phyloP scores from a whole-genome alignment of 1,284 basidiomycete genomes.

The Prillingera fragicola region DNA sequence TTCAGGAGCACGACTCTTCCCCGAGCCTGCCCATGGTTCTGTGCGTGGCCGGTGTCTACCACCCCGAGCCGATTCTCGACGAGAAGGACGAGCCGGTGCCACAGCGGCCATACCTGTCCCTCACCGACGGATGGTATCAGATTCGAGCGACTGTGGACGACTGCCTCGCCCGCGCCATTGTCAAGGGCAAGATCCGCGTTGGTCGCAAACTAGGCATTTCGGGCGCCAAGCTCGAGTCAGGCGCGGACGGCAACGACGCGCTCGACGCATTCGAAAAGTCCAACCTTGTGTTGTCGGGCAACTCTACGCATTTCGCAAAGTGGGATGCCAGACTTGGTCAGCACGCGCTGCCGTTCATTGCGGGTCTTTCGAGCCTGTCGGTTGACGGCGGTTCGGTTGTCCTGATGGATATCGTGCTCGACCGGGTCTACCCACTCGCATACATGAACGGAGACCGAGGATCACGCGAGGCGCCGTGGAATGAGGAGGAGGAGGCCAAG shows the following conservation, averaged over 20 bases:
- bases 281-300: constrained; percentile 67
- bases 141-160: constrained; percentile 71
- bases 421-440: constrained; percentile 54
- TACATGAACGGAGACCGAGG: constrained; percentile 54
- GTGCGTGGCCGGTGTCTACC: constrained; percentile 68
- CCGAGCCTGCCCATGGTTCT: constrained; percentile 66
- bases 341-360: constrained; percentile 55
- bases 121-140: constrained; percentile 95
- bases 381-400: constrained; percentile 74
- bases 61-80: constrained; percentile 48
- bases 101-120: constrained; percentile 56
- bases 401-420: constrained; percentile 68
- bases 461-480: constrained; percentile 58
- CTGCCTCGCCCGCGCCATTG: constrained; percentile 64
- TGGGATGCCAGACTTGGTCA: constrained; percentile 89
- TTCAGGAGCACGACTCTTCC: constrained; percentile 61
- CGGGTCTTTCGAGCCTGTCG: constrained; percentile 71
- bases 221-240: constrained; percentile 70
- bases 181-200: constrained; percentile 60
- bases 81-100: constrained; percentile 48
- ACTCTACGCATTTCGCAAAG: constrained; percentile 73
- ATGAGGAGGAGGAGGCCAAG: constrained; percentile 62
- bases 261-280: constrained; percentile 69
- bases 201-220: constrained; percentile 78
- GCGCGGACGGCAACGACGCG: constrained; percentile 72